phyloP scores from a whole-genome alignment of 208 protist genomes.

The Hexamita inflata region DNA sequence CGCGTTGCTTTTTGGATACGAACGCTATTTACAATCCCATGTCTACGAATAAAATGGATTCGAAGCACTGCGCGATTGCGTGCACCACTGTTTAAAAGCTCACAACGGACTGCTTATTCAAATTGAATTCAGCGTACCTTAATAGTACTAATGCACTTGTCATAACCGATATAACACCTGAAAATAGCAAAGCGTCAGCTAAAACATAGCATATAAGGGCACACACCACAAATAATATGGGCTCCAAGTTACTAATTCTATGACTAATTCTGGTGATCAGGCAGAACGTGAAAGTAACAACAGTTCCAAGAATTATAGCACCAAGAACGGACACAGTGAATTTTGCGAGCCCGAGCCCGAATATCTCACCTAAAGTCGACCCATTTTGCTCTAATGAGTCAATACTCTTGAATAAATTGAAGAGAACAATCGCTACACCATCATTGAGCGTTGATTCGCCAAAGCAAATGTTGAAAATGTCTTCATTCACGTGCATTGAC shows the following conservation, averaged over 20 bases:
- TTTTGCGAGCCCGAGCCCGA: not conserved
- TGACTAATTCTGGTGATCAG: not conserved
- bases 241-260: not conserved
- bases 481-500: constrained; percentile 6
- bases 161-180: not conserved
- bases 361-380: not conserved
- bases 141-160: not conserved
- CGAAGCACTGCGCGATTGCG: not conserved
- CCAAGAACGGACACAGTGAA: not conserved
- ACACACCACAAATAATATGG: not conserved
- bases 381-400: not conserved
- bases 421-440: constrained; percentile 7
- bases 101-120: not conserved
- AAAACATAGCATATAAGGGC: not conserved
- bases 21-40: not conserved
- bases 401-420: not conserved
- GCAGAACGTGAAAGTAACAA: not conserved
- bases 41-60: not conserved
- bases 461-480: not conserved
- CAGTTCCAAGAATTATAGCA: not conserved
- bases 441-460: not conserved
- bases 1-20: not conserved
- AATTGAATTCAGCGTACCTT: not conserved
- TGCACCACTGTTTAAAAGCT: not conserved
- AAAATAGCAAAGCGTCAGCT: not conserved